Evolutionary conservation across 2,329 filamentous ascomycete species (phyloP).

Genomic region (Colletotrichum chrysophilum): DNA sequence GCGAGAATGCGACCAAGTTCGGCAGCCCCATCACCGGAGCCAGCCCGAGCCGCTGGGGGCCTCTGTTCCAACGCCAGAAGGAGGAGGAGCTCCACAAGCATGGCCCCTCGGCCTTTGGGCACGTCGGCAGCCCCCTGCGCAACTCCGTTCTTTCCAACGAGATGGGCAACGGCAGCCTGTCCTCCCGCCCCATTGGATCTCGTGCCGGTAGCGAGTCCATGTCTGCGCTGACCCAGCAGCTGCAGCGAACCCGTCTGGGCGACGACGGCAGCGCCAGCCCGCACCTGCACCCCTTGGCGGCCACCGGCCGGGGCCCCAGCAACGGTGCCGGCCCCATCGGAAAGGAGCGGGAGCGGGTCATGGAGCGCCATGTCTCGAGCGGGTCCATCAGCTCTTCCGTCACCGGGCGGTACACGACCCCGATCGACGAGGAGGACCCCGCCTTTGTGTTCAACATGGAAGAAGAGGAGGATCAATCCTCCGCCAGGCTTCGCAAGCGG

Average conservation of each 20-base stretch:
- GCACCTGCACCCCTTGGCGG: constrained; percentile 54
- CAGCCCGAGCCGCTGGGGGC: constrained; percentile 66
- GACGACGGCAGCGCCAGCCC: constrained; percentile 53
- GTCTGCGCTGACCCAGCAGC: constrained; percentile 65
- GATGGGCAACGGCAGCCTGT: constrained; percentile 43
- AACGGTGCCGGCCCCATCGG: constrained; percentile 42
- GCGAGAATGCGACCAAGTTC: constrained; percentile 59
- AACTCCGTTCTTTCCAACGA: constrained; percentile 66
- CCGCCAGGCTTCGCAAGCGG: constrained; percentile 52
- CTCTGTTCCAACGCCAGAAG: constrained; percentile 64
- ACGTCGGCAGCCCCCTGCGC: constrained; percentile 69
- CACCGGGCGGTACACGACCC: constrained; percentile 65
- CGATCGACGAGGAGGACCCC: constrained; percentile 69
- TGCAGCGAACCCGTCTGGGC: constrained; percentile 63
- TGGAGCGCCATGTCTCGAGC: constrained; percentile 65
- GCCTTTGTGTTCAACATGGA: constrained; percentile 72
- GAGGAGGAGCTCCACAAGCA: constrained; percentile 56
- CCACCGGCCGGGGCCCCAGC: constrained; percentile 45
- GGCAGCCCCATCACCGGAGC: constrained; percentile 63
- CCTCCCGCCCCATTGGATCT: constrained; percentile 44
- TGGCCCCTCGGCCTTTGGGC: constrained; percentile 64
- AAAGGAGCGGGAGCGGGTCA: constrained; percentile 41
- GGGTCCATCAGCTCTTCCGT: constrained; percentile 60
- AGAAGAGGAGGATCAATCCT: constrained; percentile 57
- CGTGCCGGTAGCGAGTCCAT: constrained; percentile 56